Conservation (phyloP, 306 rosid species). For the Cicer judaicum region DNA sequence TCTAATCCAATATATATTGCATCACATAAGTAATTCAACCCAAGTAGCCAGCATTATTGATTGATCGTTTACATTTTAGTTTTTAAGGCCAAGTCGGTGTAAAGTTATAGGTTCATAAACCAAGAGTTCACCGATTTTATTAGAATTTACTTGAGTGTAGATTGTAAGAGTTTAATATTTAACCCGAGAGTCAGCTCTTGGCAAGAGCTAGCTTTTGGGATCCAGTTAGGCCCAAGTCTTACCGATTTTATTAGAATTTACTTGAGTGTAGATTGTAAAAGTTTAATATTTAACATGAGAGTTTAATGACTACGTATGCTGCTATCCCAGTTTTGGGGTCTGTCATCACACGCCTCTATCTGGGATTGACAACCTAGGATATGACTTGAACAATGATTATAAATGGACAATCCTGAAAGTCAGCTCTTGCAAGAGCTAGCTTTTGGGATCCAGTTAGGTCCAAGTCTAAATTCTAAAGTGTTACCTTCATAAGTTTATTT, state of each 20-base stretch:
- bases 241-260: no score
- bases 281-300: neutral
- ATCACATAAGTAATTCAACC: no score
- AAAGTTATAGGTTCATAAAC: no score
- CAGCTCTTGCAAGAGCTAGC: neutral
- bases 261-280: neutral
- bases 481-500: neutral
- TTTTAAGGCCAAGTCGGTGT: no score
- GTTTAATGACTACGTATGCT: neutral
- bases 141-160: no score
- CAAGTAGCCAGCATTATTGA: no score
- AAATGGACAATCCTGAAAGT: slow-evolving; percentile 2
- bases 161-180: neutral
- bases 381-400: neutral
- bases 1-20: no score
- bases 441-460: slow-evolving; percentile 9
- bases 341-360: neutral
- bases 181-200: neutral
- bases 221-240: slow-evolving; percentile 3
- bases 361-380: neutral
- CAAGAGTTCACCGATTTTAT: no score
- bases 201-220: neutral
- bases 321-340: neutral
- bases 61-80: no score
- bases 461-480: neutral